Evolutionary conservation across 129 eudicot genomes (phyloP).

Genomic region (Flaveria robusta): DNA sequence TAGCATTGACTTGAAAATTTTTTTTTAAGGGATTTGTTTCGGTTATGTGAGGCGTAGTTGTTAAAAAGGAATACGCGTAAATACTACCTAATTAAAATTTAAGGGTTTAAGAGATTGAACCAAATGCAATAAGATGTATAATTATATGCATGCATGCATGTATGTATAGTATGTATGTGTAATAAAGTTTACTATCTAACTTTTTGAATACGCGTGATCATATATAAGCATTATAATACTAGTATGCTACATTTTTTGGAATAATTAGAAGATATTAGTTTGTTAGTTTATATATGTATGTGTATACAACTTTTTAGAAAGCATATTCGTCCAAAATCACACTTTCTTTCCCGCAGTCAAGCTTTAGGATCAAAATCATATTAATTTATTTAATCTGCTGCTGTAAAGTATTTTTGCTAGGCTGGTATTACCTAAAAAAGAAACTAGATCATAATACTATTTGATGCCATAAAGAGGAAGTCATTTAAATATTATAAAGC

Average conservation of each 20-base stretch:
- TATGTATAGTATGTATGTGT: not conserved
- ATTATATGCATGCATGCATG: not conserved
- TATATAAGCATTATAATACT: not conserved
- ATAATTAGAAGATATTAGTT: constrained; percentile 12
- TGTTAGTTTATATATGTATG: not conserved
- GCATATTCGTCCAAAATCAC: constrained; percentile 40
- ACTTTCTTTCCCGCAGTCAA: constrained; percentile 24
- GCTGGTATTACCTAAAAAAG: constrained; percentile 41
- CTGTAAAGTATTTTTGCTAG: constrained; percentile 41
- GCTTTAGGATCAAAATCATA: constrained; percentile 10
- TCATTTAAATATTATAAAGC: constrained; percentile 16
- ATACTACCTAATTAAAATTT: no score
- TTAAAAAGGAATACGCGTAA: no score
- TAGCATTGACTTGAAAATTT: no score
- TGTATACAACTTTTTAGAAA: constrained; percentile 27
- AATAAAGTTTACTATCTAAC: not conserved
- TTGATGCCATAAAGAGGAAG: constrained; percentile 32
- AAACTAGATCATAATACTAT: constrained; percentile 11
- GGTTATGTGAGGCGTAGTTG: no score
- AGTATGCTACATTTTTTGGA: not conserved
- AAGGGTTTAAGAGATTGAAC: not conserved
- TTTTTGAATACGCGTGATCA: constrained; percentile 26
- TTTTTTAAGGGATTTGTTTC: no score
- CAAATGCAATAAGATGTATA: not conserved
- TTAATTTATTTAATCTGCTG: constrained; percentile 14